Evolutionary conservation across 2,329 filamentous ascomycete species (phyloP).

Genomic region (Phialophora verrucosa): DNA sequence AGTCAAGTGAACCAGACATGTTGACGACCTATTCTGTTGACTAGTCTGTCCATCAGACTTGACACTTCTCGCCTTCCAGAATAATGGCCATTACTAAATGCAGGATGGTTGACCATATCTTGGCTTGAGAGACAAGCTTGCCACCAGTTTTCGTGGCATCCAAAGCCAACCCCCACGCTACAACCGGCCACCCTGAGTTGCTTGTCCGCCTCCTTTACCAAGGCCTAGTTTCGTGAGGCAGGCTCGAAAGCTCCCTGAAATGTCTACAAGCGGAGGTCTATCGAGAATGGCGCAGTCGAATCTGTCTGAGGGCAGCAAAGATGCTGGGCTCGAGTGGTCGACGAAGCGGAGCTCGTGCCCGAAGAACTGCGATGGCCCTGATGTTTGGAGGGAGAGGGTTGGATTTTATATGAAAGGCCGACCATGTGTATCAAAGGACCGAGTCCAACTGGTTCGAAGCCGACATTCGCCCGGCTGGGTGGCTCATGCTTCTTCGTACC

Average conservation of each 20-base stretch:
- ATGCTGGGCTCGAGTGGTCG: not conserved
- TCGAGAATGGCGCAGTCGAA: not conserved
- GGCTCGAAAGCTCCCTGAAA: not conserved
- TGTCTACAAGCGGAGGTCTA: not conserved
- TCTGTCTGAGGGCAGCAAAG: not conserved
- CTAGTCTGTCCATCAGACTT: not conserved
- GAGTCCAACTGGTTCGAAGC: not conserved
- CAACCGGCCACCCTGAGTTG: not conserved
- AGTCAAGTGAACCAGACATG: constrained; percentile 66
- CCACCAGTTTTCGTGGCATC: not conserved
- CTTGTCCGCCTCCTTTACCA: not conserved
- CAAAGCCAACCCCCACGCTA: not conserved
- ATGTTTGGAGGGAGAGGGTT: not conserved
- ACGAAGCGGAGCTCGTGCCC: not conserved
- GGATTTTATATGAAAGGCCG: not conserved
- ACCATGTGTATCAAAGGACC: not conserved
- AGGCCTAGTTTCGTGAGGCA: not conserved
- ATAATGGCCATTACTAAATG: not conserved
- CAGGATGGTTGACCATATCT: not conserved
- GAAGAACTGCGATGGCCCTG: not conserved
- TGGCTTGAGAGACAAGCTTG: not conserved
- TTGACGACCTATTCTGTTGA: constrained; percentile 40
- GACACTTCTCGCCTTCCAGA: not conserved
- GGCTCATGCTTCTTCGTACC: not conserved
- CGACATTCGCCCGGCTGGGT: not conserved